A percentile compares a stretch with the other conserved stretches of the same genome.
Conservation (phyloP, 257 asterid species). For the Lithospermum erythrorhizon region DNA sequence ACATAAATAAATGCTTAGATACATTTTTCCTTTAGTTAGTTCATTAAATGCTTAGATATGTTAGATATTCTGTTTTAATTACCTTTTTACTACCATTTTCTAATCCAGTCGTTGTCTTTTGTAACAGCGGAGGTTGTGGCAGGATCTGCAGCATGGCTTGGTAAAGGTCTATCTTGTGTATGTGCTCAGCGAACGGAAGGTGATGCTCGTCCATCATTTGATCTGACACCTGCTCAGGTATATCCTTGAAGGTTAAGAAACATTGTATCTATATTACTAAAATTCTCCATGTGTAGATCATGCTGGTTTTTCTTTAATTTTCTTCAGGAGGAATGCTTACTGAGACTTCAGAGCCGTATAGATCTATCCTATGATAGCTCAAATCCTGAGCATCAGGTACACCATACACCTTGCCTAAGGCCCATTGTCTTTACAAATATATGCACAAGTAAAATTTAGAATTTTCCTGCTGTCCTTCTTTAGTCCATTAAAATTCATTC, state of each 20-base stretch:
- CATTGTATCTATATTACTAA: background rate
- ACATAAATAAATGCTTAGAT: too few species aligned
- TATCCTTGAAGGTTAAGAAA: constrained; percentile 2
- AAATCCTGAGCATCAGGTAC: constrained; percentile 82
- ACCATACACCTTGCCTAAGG: constrained; percentile 7
- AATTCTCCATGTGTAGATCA: background rate
- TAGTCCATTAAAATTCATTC: background rate
- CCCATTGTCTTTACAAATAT: background rate
- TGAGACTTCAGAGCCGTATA: constrained; percentile 70
- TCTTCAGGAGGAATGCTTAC: constrained; percentile 82
- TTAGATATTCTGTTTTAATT: background rate
- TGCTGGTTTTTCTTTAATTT: constrained; percentile 6
- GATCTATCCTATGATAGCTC: constrained; percentile 76
- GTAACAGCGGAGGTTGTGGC: constrained; percentile 73
- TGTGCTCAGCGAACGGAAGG: constrained; percentile 91
- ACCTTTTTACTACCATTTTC: background rate
- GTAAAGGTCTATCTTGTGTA: constrained; percentile 94
- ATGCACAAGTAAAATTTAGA: constrained; percentile 3
- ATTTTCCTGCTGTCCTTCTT: background rate
- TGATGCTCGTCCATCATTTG: constrained; percentile 88
- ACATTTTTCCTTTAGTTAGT: too few species aligned
- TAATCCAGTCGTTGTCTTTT: constrained; percentile 19
- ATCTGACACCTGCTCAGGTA: constrained; percentile 84
- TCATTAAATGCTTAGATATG: background rate
- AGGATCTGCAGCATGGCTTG: constrained; percentile 99